phyloP scores from a whole-genome alignment of 2,329 filamentous ascomycete species.

The Metarhizium brunneum region DNA sequence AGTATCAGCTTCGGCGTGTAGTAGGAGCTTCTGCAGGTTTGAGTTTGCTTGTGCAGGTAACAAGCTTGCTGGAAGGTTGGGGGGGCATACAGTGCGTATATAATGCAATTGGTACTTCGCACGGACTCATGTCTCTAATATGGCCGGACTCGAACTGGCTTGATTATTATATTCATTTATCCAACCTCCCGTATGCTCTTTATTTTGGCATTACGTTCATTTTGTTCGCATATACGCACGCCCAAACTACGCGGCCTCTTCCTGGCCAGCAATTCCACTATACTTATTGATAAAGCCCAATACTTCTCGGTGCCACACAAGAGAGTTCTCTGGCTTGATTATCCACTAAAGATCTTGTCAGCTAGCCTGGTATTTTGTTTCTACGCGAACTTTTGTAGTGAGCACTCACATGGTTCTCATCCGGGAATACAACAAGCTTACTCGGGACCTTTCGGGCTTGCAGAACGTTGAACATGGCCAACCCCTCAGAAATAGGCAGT shows the following conservation, averaged over 20 bases:
- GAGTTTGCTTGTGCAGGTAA: not conserved
- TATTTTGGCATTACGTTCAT: not conserved
- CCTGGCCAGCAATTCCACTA: slow-evolving; percentile 30
- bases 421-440: slow-evolving; percentile 71
- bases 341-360: slow-evolving; percentile 51
- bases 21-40: not conserved
- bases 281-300: slow-evolving; percentile 67
- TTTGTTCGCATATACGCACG: not conserved
- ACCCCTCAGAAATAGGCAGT: slow-evolving; percentile 72
- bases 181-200: not conserved
- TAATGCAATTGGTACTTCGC: not conserved
- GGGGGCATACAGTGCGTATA: not conserved
- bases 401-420: slow-evolving; percentile 48
- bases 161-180: not conserved
- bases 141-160: not conserved
- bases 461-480: slow-evolving; percentile 78
- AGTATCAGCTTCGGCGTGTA: not conserved
- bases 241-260: not conserved
- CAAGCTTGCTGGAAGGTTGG: too few relatives aligned
- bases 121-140: not conserved
- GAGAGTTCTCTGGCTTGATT: slow-evolving; percentile 79
- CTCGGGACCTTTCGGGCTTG: slow-evolving; percentile 69
- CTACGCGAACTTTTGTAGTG: not conserved
- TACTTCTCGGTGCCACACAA: slow-evolving; percentile 85
- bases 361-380: not conserved